These are phyloP conservation scores for Barnettozyma vustinii DNA, from an alignment of 805 yeast genomes.

Conservation along the genomic window DNA sequence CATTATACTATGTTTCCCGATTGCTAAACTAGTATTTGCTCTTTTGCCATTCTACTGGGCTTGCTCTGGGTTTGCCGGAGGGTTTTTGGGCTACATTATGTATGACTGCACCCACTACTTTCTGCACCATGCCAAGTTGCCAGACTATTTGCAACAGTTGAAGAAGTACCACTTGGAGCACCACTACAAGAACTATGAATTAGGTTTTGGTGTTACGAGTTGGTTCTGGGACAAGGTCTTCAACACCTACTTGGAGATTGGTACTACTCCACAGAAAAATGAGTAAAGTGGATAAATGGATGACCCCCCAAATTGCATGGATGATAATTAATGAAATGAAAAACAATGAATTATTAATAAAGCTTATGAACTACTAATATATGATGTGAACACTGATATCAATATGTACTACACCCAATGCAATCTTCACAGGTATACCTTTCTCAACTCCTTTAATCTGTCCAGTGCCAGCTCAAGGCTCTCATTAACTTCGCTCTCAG, in stretches of 20 bases:
- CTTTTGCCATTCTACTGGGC: conserved; percentile 80
- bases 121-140: conserved; percentile 83
- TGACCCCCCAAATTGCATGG: neutral
- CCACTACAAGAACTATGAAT: conserved; percentile 93
- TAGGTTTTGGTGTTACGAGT: conserved; percentile 95
- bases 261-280: conserved; percentile 18
- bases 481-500: conserved; percentile 1
- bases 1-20: conserved; percentile 65
- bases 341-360: neutral
- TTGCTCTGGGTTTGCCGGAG: conserved; percentile 93
- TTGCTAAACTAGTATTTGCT: conserved; percentile 70
- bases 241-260: conserved; percentile 62
- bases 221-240: conserved; percentile 92
- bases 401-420: neutral
- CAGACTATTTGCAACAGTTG: conserved; percentile 66
- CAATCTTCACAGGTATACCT: conserved; percentile 9
- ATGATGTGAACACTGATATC: neutral
- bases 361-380: neutral
- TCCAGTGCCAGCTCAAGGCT: conserved; percentile 6
- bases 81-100: conserved; percentile 85
- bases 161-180: conserved; percentile 94
- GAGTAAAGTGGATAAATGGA: neutral
- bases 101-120: conserved; percentile 94
- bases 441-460: conserved; percentile 12
- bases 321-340: neutral